These are phyloP conservation scores for Copromyces sp. DNA, from an alignment of 495 filamentous ascomycete species.

Conservation along the genomic window DNA sequence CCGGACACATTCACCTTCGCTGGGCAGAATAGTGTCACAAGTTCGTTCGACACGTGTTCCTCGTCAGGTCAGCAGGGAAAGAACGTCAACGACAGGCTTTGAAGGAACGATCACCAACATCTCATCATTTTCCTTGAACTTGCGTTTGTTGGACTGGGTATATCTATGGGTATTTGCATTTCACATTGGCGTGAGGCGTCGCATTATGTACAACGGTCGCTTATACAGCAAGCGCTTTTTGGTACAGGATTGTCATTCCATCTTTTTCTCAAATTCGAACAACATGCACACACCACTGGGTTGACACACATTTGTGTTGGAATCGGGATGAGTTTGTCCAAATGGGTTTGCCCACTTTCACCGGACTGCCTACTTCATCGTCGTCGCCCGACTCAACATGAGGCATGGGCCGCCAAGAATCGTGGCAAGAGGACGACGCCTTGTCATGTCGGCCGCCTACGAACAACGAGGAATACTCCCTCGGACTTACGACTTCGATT, in stretches of 20 bases:
- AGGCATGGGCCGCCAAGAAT: background rate
- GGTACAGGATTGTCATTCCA: background rate
- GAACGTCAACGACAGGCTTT: background rate
- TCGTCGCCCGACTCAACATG: background rate
- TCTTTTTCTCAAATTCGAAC: background rate
- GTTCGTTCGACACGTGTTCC: background rate
- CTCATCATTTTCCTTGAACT: background rate
- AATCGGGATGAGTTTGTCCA: background rate
- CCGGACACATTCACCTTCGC: background rate
- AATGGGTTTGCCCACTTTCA: background rate
- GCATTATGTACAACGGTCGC: background rate
- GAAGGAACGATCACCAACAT: background rate
- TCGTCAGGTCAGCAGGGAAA: background rate
- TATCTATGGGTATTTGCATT: background rate
- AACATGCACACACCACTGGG: background rate
- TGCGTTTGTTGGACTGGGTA: background rate
- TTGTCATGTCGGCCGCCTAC: background rate
- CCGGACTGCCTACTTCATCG: background rate
- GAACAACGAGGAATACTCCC: background rate
- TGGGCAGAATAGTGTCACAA: background rate
- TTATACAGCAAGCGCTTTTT: background rate
- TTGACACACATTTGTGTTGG: background rate
- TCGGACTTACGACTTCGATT: background rate
- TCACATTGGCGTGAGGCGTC: background rate
- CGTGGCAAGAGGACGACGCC: background rate